Percentiles rank a stretch among this genome's conserved stretches.
phyloP scores from a whole-genome alignment of 371 early-diverging fungal genomes.

The Conidiobolus coronatus region DNA sequence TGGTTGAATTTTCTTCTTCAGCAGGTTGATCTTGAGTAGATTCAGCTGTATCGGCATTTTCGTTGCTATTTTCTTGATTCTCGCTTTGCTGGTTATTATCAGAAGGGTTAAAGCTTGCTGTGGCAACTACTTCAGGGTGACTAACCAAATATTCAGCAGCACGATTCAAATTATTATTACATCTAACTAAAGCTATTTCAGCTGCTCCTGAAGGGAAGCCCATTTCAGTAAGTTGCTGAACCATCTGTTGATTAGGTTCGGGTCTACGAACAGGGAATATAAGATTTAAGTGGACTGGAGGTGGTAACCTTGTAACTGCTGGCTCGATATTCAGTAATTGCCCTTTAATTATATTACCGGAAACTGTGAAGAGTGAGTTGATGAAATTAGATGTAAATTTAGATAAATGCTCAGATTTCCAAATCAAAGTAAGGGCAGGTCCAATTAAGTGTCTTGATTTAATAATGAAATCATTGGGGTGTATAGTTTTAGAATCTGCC shows the following conservation, averaged over 20 bases:
- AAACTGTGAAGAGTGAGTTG: slow-evolving; percentile 22
- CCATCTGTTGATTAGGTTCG: slow-evolving; percentile 30
- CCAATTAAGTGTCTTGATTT: slow-evolving; percentile 24
- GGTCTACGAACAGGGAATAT: slow-evolving; percentile 8
- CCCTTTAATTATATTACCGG: slow-evolving; percentile 42
- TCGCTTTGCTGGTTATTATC: slow-evolving; percentile 3
- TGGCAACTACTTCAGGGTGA: slow-evolving; percentile 25
- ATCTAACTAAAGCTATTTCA: slow-evolving; percentile 51
- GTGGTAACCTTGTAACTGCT: not conserved
- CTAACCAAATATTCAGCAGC: slow-evolving; percentile 76
- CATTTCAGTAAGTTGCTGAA: slow-evolving; percentile 64
- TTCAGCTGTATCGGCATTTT: slow-evolving; percentile 8
- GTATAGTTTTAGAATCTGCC: slow-evolving; percentile 28
- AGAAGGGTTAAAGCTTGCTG: slow-evolving; percentile 2
- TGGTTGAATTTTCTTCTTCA: slow-evolving; percentile 3
- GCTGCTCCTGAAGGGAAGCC: slow-evolving; percentile 72
- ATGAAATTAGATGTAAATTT: slow-evolving; percentile 20
- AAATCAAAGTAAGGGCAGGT: slow-evolving; percentile 21
- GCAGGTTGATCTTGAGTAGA: slow-evolving; percentile 5
- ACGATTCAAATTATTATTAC: slow-evolving; percentile 52
- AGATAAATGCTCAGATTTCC: slow-evolving; percentile 17
- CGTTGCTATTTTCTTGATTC: slow-evolving; percentile 7
- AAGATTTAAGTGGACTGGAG: slow-evolving; percentile 10
- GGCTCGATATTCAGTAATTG: slow-evolving; percentile 21
- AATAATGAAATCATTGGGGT: slow-evolving; percentile 40